Percentiles rank a stretch among this genome's conserved stretches.
These are phyloP conservation scores for Hortaea werneckii DNA, from an alignment of 2,329 filamentous ascomycete species.

Conservation along the genomic window DNA sequence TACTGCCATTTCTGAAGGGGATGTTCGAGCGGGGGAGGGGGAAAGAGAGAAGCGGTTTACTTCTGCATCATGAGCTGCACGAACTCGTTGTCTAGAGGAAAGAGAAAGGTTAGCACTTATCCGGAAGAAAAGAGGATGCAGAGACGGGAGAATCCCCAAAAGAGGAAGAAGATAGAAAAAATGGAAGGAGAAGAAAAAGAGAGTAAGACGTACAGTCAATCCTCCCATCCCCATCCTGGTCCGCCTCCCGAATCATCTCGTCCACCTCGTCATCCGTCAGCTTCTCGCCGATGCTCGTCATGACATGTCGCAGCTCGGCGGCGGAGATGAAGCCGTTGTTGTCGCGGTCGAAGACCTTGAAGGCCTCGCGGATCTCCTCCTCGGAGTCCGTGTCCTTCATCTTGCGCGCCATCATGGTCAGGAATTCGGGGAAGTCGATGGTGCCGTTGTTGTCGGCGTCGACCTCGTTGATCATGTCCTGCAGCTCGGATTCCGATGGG, in stretches of 20 bases:
- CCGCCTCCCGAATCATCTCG: slow-evolving; percentile 56
- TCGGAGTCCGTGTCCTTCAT: slow-evolving; percentile 53
- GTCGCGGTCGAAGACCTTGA: slow-evolving; percentile 57
- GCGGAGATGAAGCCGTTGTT: slow-evolving; percentile 56
- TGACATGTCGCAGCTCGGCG: slow-evolving; percentile 52
- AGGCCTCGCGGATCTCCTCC: slow-evolving; percentile 55
- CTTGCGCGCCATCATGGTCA: slow-evolving; percentile 55
- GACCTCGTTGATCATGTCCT: slow-evolving; percentile 59
- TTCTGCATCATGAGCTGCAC: slow-evolving; percentile 49
- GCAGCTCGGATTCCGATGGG: slow-evolving; percentile 51
- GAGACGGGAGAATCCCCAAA: neutral
- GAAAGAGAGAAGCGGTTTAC: slow-evolving; percentile 23
- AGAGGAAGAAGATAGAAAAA: neutral
- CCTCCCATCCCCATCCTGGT: slow-evolving; percentile 53
- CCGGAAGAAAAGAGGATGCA: neutral
- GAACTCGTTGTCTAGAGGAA: slow-evolving; percentile 41
- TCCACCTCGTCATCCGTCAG: slow-evolving; percentile 55
- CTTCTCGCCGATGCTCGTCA: slow-evolving; percentile 56
- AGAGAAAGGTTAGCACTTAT: neutral
- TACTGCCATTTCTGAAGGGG: neutral
- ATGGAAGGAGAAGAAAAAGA: neutral
- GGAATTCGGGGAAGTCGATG: slow-evolving; percentile 57
- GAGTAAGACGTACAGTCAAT: slow-evolving; percentile 48
- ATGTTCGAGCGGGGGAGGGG: slow-evolving; percentile 11
- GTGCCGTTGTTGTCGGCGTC: slow-evolving; percentile 56